Evolutionary conservation across 2,329 filamentous ascomycete genomes (phyloP).

Genomic region (Camillea tinctor): DNA sequence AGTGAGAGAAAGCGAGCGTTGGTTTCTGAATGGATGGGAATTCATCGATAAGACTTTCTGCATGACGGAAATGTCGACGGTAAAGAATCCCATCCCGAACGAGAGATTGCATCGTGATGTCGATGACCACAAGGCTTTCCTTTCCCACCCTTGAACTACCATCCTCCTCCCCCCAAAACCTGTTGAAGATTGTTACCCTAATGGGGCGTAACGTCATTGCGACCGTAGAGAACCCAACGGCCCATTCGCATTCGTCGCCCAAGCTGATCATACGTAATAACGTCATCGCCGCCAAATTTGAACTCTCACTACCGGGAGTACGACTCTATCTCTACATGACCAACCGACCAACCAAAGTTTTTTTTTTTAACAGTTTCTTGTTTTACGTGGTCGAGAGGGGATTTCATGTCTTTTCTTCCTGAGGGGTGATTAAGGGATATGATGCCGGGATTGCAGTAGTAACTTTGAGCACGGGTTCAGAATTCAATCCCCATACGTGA

Average conservation of each 20-base stretch:
- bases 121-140: background rate
- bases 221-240: conserved; percentile 2
- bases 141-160: no score
- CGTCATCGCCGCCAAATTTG: conserved; percentile 16
- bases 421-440: no score
- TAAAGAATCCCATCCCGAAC: background rate
- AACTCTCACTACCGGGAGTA: conserved; percentile 2
- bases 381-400: background rate
- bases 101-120: background rate
- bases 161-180: background rate
- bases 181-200: background rate
- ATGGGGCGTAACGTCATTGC: conserved; percentile 11
- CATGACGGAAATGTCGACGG: background rate
- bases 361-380: background rate
- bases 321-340: no score
- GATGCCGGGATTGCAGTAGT: background rate
- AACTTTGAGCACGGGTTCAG: background rate
- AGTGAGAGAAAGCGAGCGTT: no score
- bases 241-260: background rate
- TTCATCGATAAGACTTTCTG: no score
- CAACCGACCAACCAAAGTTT: background rate
- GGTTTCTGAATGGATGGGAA: no score
- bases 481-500: background rate
- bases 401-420: no score
- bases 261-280: conserved; percentile 14